phyloP scores from a whole-genome alignment of 805 yeast species.

The Candida tammaniensis region DNA sequence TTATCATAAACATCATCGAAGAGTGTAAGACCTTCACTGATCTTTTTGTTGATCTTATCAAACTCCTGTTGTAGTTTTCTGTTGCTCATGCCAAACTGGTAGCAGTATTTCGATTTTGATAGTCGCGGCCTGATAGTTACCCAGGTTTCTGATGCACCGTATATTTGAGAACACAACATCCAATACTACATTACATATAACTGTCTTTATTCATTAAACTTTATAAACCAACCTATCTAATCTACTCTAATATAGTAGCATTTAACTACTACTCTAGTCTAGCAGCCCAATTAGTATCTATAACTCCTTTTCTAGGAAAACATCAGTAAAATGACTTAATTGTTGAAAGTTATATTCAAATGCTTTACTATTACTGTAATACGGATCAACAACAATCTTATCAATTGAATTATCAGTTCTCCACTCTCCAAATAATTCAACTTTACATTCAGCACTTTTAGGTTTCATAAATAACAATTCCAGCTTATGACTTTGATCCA shows the following conservation, averaged over 20 bases:
- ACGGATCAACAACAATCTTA: slow-evolving; percentile 80
- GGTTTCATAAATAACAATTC: slow-evolving; percentile 56
- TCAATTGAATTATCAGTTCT: slow-evolving; percentile 48
- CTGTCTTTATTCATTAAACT: too few relatives aligned
- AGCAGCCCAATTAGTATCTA: slow-evolving; percentile 1
- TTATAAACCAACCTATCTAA: too few relatives aligned
- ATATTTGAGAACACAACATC: not conserved
- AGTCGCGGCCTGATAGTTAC: not conserved
- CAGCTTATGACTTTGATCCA: slow-evolving; percentile 61
- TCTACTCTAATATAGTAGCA: not conserved
- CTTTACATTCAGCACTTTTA: slow-evolving; percentile 42
- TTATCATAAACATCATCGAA: slow-evolving; percentile 87
- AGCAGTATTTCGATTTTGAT: slow-evolving; percentile 3
- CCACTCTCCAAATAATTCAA: slow-evolving; percentile 82
- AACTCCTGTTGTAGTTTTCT: slow-evolving; percentile 65
- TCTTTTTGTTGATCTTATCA: slow-evolving; percentile 88
- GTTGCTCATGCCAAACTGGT: too few relatives aligned
- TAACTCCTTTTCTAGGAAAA: slow-evolving; percentile 56
- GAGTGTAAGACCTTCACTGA: slow-evolving; percentile 82
- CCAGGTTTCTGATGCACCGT: not conserved
- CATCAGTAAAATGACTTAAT: slow-evolving; percentile 68
- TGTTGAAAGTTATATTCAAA: slow-evolving; percentile 80
- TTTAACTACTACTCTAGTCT: too few relatives aligned
- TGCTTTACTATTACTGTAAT: slow-evolving; percentile 84
- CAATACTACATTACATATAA: too few relatives aligned